These are phyloP conservation scores for Suillus spraguei DNA, from an alignment of 768 basidiomycete genomes.

Conservation along the genomic window DNA sequence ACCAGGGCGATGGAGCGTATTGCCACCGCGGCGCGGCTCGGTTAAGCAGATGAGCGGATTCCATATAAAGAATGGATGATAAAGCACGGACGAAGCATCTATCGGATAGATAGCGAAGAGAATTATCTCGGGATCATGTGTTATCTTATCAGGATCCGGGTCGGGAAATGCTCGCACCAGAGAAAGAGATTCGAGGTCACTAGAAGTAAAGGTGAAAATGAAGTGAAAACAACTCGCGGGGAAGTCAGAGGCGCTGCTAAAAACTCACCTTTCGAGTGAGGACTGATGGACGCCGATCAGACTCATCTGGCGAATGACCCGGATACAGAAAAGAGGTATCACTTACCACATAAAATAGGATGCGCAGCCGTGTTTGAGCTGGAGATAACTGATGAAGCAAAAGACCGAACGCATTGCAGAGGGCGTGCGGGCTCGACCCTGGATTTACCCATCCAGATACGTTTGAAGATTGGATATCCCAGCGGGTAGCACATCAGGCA, in stretches of 20 bases:
- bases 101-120: slow-evolving; percentile 4
- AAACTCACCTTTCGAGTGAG: slow-evolving; percentile 9
- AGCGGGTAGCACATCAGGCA: not conserved
- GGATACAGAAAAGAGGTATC: slow-evolving; percentile 3
- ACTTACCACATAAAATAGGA: slow-evolving; percentile 11
- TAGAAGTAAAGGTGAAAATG: not conserved
- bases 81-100: not conserved
- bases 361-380: not conserved
- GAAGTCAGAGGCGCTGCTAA: slow-evolving; percentile 4
- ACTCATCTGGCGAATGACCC: slow-evolving; percentile 4
- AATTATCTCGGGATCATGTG: not conserved
- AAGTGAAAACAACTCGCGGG: not conserved
- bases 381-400: slow-evolving; percentile 3
- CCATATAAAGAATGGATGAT: not conserved
- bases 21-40: slow-evolving; percentile 9
- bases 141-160: slow-evolving; percentile 5
- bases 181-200: not conserved
- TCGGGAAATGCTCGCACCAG: not conserved
- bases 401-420: slow-evolving; percentile 10
- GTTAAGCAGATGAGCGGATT: not conserved
- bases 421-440: slow-evolving; percentile 9
- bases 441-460: not conserved
- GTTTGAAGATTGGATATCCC: not conserved
- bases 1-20: not conserved
- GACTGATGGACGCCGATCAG: slow-evolving; percentile 6